phyloP scores from a whole-genome alignment of 495 filamentous ascomycete species.

The Xylaria palmicola region DNA sequence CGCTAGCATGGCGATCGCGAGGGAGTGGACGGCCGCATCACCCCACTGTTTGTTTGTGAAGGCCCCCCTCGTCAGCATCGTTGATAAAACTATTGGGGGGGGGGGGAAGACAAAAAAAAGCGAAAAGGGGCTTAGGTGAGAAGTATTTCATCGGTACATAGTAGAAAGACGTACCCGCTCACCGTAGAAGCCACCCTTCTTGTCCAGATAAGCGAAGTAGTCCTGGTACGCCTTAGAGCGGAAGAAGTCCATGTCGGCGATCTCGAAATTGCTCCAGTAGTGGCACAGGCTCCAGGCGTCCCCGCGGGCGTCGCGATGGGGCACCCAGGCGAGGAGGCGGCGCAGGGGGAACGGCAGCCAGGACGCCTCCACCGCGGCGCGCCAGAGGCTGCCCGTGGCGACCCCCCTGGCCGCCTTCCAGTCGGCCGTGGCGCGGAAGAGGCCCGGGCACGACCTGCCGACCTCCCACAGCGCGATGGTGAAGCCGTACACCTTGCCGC shows the following conservation, averaged over 20 bases:
- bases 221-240: conserved; percentile 40
- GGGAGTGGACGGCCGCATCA: conserved; percentile 44
- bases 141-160: neutral
- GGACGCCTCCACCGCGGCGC: conserved; percentile 30
- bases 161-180: conserved; percentile 32
- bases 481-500: conserved; percentile 44
- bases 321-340: conserved; percentile 31
- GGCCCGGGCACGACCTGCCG: conserved; percentile 39
- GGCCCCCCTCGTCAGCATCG: conserved; percentile 12
- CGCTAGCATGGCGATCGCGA: conserved; percentile 41
- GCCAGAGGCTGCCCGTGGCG: conserved; percentile 26
- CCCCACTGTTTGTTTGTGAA: conserved; percentile 32
- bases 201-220: conserved; percentile 43
- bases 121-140: neutral
- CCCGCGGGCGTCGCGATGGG: conserved; percentile 26
- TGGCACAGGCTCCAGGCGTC: conserved; percentile 44
- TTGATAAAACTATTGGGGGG: neutral
- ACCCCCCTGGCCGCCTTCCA: conserved; percentile 32
- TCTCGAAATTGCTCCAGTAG: conserved; percentile 51
- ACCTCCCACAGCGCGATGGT: conserved; percentile 44
- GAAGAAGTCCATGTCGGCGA: conserved; percentile 47
- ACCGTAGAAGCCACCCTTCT: conserved; percentile 45
- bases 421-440: conserved; percentile 36
- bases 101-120: no score
- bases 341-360: conserved; percentile 32